Evolutionary conservation across 176 grass and related monocot species (phyloP).

Genomic region (sorghum (Sorghum bicolor)): DNA sequence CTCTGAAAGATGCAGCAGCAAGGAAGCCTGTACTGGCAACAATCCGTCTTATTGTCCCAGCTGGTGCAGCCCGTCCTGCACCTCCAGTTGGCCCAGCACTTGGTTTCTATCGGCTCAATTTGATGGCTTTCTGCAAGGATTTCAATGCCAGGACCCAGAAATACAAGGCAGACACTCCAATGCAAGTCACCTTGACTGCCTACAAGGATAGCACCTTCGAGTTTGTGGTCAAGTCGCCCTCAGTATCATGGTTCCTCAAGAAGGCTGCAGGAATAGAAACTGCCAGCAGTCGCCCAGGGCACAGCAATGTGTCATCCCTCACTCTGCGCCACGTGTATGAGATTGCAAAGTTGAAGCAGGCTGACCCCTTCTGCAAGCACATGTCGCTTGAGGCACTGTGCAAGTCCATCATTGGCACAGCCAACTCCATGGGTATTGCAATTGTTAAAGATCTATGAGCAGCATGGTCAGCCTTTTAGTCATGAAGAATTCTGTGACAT

Average conservation of each 20-base stretch:
- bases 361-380: constrained; percentile 68
- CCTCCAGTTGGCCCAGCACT: constrained; percentile 78
- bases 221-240: constrained; percentile 77
- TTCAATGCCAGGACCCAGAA: constrained; percentile 97
- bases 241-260: constrained; percentile 87
- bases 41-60: constrained; percentile 70
- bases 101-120: constrained; percentile 76
- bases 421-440: constrained; percentile 85
- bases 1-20: constrained; percentile 63
- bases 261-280: constrained; percentile 69
- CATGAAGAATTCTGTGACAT: not conserved
- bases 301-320: constrained; percentile 51
- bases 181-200: constrained; percentile 79
- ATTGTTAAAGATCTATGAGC: constrained; percentile 83
- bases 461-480: not conserved
- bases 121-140: constrained; percentile 98
- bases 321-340: constrained; percentile 73
- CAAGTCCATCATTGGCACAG: constrained; percentile 84
- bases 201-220: constrained; percentile 90
- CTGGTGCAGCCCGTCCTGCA: constrained; percentile 69
- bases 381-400: constrained; percentile 76
- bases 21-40: constrained; percentile 71
- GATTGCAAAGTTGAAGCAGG: constrained; percentile 84
- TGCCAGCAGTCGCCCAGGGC: constrained; percentile 60
- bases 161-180: constrained; percentile 88